phyloP scores from a whole-genome alignment of 371 early-diverging fungal genomes.

The Choanephora cucurbitarum region DNA sequence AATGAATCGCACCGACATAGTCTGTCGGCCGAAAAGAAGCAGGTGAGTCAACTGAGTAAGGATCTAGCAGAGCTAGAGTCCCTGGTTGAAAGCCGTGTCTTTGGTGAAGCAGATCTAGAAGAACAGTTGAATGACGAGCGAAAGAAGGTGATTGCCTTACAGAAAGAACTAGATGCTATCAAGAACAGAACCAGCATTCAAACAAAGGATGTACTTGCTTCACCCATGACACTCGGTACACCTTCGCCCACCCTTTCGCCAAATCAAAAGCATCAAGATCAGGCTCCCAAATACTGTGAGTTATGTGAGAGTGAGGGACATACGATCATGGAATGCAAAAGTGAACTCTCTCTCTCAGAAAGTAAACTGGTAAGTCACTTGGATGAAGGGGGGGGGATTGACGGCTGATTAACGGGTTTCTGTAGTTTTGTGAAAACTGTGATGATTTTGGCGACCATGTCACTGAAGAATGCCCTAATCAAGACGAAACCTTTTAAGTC shows the following conservation, averaged over 20 bases:
- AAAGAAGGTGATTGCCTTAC: conserved; percentile 42
- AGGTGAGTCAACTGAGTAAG: conserved; percentile 60
- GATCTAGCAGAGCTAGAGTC: conserved; percentile 70
- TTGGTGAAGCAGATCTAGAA: conserved; percentile 70
- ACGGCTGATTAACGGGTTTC: no score
- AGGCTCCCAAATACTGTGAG: conserved; percentile 46
- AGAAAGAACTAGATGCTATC: conserved; percentile 44
- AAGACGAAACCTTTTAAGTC: conserved; percentile 8
- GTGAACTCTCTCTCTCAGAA: conserved; percentile 9
- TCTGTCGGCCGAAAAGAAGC: conserved; percentile 50
- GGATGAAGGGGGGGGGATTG: no score
- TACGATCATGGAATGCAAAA: conserved; percentile 52
- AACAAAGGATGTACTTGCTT: conserved; percentile 1
- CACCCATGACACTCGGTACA: conserved; percentile 7
- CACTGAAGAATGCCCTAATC: conserved; percentile 2
- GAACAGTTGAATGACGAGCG: conserved; percentile 54
- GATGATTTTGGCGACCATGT: not conserved
- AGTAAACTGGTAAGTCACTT: conserved; percentile 11
- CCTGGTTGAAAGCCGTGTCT: conserved; percentile 73
- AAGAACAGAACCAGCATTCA: conserved; percentile 8
- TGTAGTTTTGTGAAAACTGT: conserved; percentile 6
- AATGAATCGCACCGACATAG: conserved; percentile 50
- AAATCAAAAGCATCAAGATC: conserved; percentile 1
- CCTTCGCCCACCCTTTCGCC: not conserved
- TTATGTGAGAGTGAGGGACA: conserved; percentile 64